Evolutionary conservation across 345 rosid species (phyloP), one percentile per base, ranked within the genome.

Genomic region (Citrus reticulata): DNA sequence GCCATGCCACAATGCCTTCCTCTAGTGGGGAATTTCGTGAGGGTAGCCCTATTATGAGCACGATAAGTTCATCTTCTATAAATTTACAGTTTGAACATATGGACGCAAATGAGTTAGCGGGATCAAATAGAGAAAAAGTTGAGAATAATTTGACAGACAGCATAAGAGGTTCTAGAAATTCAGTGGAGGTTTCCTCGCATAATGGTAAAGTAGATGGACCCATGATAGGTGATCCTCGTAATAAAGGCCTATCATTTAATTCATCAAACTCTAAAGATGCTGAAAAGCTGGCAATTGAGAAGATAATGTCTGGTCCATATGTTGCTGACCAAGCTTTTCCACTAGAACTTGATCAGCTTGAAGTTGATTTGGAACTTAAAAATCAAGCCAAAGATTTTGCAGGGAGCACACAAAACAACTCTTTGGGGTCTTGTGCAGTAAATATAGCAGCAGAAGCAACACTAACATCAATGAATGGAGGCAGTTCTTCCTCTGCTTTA

Each of bases 271-370:
- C 83, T 69, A 87, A 80, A 79, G 91, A 87, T 77, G 90, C 88
- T 66, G 97, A 92, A 84, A 90, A 89, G 80, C 68, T 87, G 68
- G 95, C 91, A 17, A 81, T 91, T 62, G 93, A 90, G 83, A 88
- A 84, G 83, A 84, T 91, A 74, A 80, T 83, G 81, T 79, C 87
- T 29, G 93, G 88, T 73, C 88, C 91, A 19, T 93, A 81, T 77
- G 83, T 37, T 80, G 76, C 83, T 71, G 85, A 76, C 79, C 95
- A 88, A 83, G 87, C 90, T 73, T 77, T 76, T 69, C 77, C 72
- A 14, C 89, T 88, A 81, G 98, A 90, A 89, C 87, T 83, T 68
- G 93, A 92, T 80, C 97, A 94, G 79, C 97, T 93, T 77, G 98
- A 91, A 77, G 93, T 87, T 78, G 90, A 87, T 81, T 77, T 85